Evolutionary conservation across 164 flowering plant genomes (phyloP).

Genomic region (Magnolia kwangsiensis): DNA sequence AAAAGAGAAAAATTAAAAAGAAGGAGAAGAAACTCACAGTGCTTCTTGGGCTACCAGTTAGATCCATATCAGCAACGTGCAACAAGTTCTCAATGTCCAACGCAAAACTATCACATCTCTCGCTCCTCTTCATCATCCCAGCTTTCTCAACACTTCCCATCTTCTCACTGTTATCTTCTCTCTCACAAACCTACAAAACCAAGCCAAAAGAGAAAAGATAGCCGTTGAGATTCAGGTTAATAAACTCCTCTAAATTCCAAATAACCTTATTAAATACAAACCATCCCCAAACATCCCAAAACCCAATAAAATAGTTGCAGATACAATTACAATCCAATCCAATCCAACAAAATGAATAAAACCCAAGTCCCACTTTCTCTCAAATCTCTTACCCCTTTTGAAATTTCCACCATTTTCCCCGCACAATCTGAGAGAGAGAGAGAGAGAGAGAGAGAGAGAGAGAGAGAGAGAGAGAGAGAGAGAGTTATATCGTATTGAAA

Average conservation of each 20-base stretch:
- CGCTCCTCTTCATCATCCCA: slow-evolving; percentile 1
- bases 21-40: slow-evolving; percentile 6
- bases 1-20: not conserved
- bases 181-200: not conserved
- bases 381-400: not conserved
- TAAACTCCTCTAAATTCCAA: too few species aligned
- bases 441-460: not conserved
- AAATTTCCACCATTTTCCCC: not conserved
- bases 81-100: slow-evolving; percentile 8
- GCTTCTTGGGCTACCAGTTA: not conserved
- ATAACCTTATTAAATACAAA: too few species aligned
- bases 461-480: too few species aligned
- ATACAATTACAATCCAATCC: not conserved
- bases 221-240: too few species aligned
- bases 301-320: not conserved
- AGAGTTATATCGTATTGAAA: not conserved
- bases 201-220: not conserved
- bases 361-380: too few species aligned
- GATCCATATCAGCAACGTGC: slow-evolving; percentile 2
- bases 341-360: not conserved
- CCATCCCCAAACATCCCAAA: not conserved
- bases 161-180: not conserved
- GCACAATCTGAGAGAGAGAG: not conserved
- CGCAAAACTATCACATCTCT: slow-evolving; percentile 5
- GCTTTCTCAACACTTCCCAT: not conserved